Percentiles rank a stretch among this genome's conserved stretches.
phyloP scores from a whole-genome alignment of 106 monocot species.

The Dioscorea alata region DNA sequence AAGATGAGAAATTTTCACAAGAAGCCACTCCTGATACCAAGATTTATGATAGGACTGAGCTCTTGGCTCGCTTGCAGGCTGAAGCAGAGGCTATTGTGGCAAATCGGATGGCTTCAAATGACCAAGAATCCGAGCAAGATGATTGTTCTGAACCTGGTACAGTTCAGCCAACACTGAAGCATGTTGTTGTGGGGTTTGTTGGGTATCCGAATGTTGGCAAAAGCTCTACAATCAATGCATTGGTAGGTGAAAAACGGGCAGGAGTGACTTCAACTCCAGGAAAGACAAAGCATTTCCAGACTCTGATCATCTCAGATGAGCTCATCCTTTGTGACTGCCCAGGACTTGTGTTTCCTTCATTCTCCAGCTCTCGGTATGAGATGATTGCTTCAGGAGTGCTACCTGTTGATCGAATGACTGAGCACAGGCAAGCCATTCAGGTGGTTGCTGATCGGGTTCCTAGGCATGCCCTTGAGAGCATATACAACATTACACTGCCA shows the following conservation, averaged over 20 bases:
- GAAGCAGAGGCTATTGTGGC: conserved; percentile 66
- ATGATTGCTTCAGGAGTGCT: conserved; percentile 94
- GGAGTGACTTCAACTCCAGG: conserved; percentile 97
- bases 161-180: conserved; percentile 21
- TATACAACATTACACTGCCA: conserved; percentile 74
- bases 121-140: conserved; percentile 5
- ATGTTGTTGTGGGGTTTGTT: conserved; percentile 90
- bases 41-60: conserved; percentile 70
- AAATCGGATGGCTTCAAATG: conserved; percentile 10
- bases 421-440: conserved; percentile 76
- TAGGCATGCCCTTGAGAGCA: conserved; percentile 36
- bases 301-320: conserved; percentile 82
- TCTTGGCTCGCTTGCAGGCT: conserved; percentile 66
- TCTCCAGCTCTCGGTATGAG: conserved; percentile 86
- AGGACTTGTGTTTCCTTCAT: conserved; percentile 92
- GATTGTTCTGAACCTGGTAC: conserved; percentile 19
- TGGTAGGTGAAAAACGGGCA: conserved; percentile 78
- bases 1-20: conserved; percentile 17
- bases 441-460: conserved; percentile 72
- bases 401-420: conserved; percentile 82
- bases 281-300: conserved; percentile 98
- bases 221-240: conserved; percentile 94
- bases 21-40: conserved; percentile 49
- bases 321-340: conserved; percentile 96
- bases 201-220: conserved; percentile 99